Base-by-base conservation (phyloP, 192 early-diverging fungal species). In the Coemansia umbellata region DNA sequence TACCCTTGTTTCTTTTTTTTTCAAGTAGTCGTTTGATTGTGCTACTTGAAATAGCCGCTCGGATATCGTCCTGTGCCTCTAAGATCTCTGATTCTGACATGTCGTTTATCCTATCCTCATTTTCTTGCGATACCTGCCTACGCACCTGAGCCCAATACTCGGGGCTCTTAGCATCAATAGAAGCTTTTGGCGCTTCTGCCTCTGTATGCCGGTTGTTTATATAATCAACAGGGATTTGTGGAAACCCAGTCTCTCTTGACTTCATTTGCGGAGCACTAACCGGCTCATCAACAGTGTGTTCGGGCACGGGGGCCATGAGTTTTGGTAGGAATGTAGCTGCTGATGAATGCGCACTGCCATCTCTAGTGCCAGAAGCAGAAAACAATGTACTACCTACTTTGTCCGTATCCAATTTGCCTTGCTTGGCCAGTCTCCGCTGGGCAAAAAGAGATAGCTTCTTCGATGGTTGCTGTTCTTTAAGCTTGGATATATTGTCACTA, bases 61-160 rank as follows among this genome's bases (percentile, higher is more conserved):
- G 55, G 18, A 96, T 81, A 43, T 91, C 85, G 13, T 64, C 72
- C 6, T 81, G 80, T 7, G 89, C 87, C 45, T 84, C 80, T 3
- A 76, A 49, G 19, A 93, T 87, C 31, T 94, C 89, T 7, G 75
- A 63, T 21, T 67, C 75, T 1, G 87, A 69, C 94, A 96, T 94
- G 36, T 53, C 85, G 82, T 45, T 84, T 66, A 47, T 78, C 57
- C 59, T 86, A 62, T 57, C 85, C 78, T 37, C 74, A 78, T 42
- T 84, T 31, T 61, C 66, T 18, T 47, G 41, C 33, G 63, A 69
- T 28, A 64, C 39, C 30, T 70, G 61, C 26, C 42, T 19, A 22
- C 66, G 63, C 21, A 76, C 24, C 11, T 36, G 14, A 3, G 49
- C 24, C 57, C 63, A 61, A 21, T 55, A 26, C 14, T 39, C 37